Conservation (phyloP, 2,329 filamentous ascomycete species). For the Diaporthe citrichinensis region DNA sequence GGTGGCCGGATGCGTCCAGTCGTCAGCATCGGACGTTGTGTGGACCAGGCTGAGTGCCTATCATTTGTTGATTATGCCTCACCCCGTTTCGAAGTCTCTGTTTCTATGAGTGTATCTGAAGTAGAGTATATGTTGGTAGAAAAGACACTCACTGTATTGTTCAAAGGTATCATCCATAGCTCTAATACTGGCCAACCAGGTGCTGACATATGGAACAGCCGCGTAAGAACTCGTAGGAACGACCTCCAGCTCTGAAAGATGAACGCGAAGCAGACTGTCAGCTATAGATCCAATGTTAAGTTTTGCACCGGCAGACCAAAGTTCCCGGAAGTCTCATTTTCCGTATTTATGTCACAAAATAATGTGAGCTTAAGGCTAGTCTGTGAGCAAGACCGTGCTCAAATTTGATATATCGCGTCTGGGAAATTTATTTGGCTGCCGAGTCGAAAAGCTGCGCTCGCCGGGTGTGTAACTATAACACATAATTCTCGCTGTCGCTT, state of each 20-base stretch:
- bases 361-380: not conserved
- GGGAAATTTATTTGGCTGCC: not conserved
- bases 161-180: not conserved
- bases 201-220: not conserved
- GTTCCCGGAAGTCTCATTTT: not conserved
- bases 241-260: not conserved
- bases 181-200: not conserved
- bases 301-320: not conserved
- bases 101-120: not conserved
- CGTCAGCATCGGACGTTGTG: not conserved
- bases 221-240: not conserved
- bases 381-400: not conserved
- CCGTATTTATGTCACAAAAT: not conserved
- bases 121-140: not conserved
- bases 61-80: not conserved
- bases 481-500: not conserved
- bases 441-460: not conserved
- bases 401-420: not conserved
- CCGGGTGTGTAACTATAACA: not conserved
- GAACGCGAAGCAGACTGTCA: not conserved
- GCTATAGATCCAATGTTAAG: not conserved
- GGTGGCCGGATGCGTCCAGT: not conserved
- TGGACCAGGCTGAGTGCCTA: not conserved
- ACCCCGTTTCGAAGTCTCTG: not conserved
- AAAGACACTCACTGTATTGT: not conserved